Conservation (phyloP, 2,329 filamentous ascomycete species). For the Microcyclospora pomicola region DNA sequence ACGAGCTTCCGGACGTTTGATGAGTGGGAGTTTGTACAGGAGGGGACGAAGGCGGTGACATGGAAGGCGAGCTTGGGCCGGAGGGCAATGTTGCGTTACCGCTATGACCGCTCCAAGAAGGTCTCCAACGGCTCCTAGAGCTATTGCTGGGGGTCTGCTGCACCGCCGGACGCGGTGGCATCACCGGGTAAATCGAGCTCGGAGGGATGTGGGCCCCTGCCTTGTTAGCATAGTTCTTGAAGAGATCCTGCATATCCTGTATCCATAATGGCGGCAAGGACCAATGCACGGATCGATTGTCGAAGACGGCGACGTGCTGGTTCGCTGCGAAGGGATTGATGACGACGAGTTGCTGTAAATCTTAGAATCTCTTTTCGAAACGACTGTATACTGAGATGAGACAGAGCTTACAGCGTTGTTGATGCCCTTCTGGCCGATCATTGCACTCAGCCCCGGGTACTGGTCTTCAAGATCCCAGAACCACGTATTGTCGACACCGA, state of each 20-base stretch:
- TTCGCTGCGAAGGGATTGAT: slow-evolving; percentile 1
- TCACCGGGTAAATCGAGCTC: neutral
- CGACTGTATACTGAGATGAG: neutral
- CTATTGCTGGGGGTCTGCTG: neutral
- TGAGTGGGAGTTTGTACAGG: neutral
- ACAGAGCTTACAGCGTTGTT: neutral
- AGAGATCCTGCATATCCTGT: neutral
- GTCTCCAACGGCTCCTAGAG: neutral
- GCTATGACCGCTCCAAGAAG: neutral
- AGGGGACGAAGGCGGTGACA: neutral
- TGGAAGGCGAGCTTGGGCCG: neutral
- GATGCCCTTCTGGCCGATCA: neutral
- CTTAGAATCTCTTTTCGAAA: neutral
- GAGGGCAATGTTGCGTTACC: neutral
- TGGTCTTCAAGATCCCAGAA: slow-evolving; percentile 1
- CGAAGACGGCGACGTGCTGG: slow-evolving; percentile 1
- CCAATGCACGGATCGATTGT: neutral
- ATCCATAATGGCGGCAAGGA: neutral
- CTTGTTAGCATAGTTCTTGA: neutral
- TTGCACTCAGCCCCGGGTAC: neutral
- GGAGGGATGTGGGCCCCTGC: neutral
- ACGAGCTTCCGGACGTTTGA: neutral
- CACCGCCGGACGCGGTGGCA: neutral
- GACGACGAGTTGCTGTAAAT: neutral
- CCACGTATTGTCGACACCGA: slow-evolving; percentile 2